Base-by-base conservation (phyloP, 805 yeast genomes). In the Candida arabinofermentans region DNA sequence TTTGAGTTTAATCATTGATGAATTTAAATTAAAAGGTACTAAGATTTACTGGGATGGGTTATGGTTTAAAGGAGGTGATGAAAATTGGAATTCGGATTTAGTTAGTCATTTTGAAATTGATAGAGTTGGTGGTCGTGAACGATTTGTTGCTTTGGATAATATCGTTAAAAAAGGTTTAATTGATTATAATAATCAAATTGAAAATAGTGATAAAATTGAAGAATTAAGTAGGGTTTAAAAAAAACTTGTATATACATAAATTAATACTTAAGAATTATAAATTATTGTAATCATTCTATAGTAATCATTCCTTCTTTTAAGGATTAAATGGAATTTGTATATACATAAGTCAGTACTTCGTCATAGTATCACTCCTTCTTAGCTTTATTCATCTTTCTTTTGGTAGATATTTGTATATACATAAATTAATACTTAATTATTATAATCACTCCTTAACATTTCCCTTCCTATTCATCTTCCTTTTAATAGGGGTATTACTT, bases 21-120 rank as follows among this genome's bases (percentile, higher is more conserved):
- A 80, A 46, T 70, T 81, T 47, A 70, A 69, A 37, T 68, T 69
- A 49, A 38, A 47, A 14, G 39, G 42, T 23, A 69, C 82, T 29
- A 75, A 68, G 34, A 69, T 88, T 19, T 73, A 70, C 53, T 90
- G 98, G 98, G 96, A 88, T 54, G 79, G 80, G 50, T 69, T 77
- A 40, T 89, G 95, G 95, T 76, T 96, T 62, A 79, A 79, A 65
- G 98, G 98, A 36, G 89, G 79, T 39, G 81, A 76, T 36, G 66
- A 71, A 48, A 72, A 82, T 61, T 89, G 97, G 97, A 67, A 75
- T 41, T 50, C 47, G 2, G 74, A 72, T 8, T 61, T 77, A 40
- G 81, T 81, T 13, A 65, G 72, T 47, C 96, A 87, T 65, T 71
- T 71, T n/a, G 63, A 66, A 44, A 64, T 87, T 50, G 82, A 62